phyloP scores from a whole-genome alignment of 805 yeast genomes.

The Spathaspora gorwiae region DNA sequence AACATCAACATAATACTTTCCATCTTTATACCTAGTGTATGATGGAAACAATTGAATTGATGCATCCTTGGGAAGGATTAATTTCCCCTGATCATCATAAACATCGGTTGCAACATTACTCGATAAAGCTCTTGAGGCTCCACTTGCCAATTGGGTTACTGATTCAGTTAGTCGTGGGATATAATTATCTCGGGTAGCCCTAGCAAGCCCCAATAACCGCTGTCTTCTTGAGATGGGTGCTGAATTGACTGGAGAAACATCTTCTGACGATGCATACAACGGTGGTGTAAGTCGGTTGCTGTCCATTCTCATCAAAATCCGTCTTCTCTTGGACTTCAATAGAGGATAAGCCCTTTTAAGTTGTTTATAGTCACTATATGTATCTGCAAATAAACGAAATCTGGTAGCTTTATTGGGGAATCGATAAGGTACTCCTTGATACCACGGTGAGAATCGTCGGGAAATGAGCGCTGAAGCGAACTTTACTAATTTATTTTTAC shows the following conservation, averaged over 20 bases:
- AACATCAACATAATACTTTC: constrained; percentile 47
- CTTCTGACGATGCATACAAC: not conserved
- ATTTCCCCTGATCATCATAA: constrained; percentile 24
- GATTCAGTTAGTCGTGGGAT: constrained; percentile 49
- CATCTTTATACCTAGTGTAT: constrained; percentile 25
- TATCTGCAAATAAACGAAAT: constrained; percentile 22
- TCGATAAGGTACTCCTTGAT: constrained; percentile 2
- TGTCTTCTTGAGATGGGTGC: constrained; percentile 33
- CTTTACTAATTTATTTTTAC: constrained; percentile 10
- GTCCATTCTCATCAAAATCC: not conserved
- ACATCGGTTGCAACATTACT: constrained; percentile 15
- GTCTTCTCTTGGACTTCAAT: constrained; percentile 5
- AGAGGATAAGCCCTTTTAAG: constrained; percentile 15
- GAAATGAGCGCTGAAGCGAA: constrained; percentile 17
- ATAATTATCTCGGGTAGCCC: constrained; percentile 52
- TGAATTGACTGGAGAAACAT: not conserved
- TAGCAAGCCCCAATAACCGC: constrained; percentile 46
- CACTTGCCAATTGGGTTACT: constrained; percentile 45
- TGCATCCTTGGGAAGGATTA: constrained; percentile 52
- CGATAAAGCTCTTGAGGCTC: constrained; percentile 33
- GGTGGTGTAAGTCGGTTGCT: constrained; percentile 1
- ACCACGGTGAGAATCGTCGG: constrained; percentile 4
- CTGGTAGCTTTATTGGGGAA: constrained; percentile 12
- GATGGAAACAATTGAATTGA: constrained; percentile 47
- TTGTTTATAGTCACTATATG: constrained; percentile 30